Percentiles rank a stretch among this genome's conserved stretches.
Evolutionary conservation across 1,139 yeast genomes (phyloP).

Genomic region (Kodamaea plutei): DNA sequence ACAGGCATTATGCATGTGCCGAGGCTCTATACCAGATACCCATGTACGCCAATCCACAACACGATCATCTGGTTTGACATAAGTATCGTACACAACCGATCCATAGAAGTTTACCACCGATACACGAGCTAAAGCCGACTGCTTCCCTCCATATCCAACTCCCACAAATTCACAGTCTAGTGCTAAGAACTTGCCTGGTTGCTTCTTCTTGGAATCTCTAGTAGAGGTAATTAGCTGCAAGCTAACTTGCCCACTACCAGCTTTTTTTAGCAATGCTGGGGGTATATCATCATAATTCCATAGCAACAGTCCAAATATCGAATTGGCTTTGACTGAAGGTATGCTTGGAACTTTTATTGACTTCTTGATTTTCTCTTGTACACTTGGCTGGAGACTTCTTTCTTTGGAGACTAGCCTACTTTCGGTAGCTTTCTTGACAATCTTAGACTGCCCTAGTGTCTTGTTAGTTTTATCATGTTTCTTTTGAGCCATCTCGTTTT

Average conservation of each 20-base stretch:
- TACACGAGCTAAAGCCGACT: slow-evolving; percentile 78
- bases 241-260: not conserved
- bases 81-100: slow-evolving; percentile 61
- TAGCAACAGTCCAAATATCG: slow-evolving; percentile 19
- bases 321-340: not conserved
- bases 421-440: no score
- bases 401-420: no score
- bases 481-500: no score
- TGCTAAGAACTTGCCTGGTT: slow-evolving; percentile 70
- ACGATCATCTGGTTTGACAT: slow-evolving; percentile 66
- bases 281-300: slow-evolving; percentile 23
- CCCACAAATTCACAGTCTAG: slow-evolving; percentile 96
- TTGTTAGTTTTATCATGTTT: no score
- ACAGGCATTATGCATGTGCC: slow-evolving; percentile 63
- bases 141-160: slow-evolving; percentile 66
- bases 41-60: slow-evolving; percentile 93
- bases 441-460: no score
- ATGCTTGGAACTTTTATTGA: no score
- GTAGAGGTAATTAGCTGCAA: no score
- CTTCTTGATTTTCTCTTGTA: no score
- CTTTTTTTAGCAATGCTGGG: not conserved
- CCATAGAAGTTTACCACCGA: slow-evolving; percentile 86
- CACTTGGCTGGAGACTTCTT: no score
- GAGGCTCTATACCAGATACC: slow-evolving; percentile 84
- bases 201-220: slow-evolving; percentile 24